phyloP scores from a whole-genome alignment of 768 basidiomycete species.

The Xerocomellus dryophilus region DNA sequence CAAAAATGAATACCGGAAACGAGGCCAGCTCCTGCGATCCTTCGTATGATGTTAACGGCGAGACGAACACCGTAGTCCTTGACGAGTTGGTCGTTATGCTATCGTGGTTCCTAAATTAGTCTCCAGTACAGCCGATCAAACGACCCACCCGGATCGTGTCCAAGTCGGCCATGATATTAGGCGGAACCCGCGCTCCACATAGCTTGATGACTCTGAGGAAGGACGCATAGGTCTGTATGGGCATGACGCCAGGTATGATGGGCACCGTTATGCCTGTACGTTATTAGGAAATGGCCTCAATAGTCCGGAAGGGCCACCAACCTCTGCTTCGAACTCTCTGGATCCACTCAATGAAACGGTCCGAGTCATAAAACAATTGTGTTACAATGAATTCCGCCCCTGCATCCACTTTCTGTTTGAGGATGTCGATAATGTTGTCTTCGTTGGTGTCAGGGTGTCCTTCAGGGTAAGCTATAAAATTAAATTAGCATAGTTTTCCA shows the following conservation, averaged over 20 bases:
- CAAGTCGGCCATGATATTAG: conserved; percentile 58
- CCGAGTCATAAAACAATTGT: conserved; percentile 96
- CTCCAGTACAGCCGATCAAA: neutral
- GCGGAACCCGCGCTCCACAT: conserved; percentile 77
- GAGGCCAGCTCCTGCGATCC: conserved; percentile 50
- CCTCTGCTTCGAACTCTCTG: conserved; percentile 68
- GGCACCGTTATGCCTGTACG: conserved; percentile 81
- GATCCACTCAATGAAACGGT: conserved; percentile 80
- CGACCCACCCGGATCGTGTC: conserved; percentile 69
- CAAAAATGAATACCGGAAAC: conserved; percentile 87
- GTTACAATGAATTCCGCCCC: conserved; percentile 97
- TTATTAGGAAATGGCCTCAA: conserved; percentile 4
- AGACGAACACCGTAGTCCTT: conserved; percentile 93
- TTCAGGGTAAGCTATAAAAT: conserved; percentile 77
- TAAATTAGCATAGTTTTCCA: neutral
- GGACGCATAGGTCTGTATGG: conserved; percentile 93
- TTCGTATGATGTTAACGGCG: conserved; percentile 75
- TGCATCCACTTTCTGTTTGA: conserved; percentile 87
- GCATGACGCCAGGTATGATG: conserved; percentile 95
- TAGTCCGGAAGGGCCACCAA: conserved; percentile 30
- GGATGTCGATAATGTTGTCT: conserved; percentile 60
- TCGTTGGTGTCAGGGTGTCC: conserved; percentile 64
- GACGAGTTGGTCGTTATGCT: conserved; percentile 92
- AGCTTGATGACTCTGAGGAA: conserved; percentile 90
- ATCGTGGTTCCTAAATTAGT: neutral